phyloP scores from a whole-genome alignment of 257 asterid genomes.

The Scutellaria barbata region DNA sequence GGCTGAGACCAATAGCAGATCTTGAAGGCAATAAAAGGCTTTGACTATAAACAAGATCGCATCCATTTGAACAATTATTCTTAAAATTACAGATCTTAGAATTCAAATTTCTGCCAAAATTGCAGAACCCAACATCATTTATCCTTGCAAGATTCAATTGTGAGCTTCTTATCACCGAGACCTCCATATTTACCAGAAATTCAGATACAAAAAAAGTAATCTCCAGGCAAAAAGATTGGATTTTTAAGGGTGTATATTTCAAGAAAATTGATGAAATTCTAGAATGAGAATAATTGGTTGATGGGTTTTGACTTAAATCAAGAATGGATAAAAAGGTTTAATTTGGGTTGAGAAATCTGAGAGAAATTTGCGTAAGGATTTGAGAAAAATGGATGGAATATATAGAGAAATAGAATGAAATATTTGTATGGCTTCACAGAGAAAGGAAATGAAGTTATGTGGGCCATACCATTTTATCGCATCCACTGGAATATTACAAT shows the following conservation, averaged over 20 bases:
- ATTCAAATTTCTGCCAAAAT: slow-evolving; percentile 54
- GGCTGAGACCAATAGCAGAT: slow-evolving; percentile 39
- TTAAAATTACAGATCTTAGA: slow-evolving; percentile 37
- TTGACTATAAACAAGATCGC: slow-evolving; percentile 40
- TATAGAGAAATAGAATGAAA: slow-evolving; percentile 27
- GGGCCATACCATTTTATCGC: not conserved
- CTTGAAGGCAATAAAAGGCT: slow-evolving; percentile 46
- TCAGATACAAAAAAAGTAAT: slow-evolving; percentile 23
- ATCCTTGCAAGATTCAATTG: slow-evolving; percentile 55
- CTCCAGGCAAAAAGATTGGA: not conserved
- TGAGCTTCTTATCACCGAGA: slow-evolving; percentile 70
- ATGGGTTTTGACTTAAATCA: slow-evolving; percentile 17
- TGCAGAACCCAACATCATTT: slow-evolving; percentile 52
- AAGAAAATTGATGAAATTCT: slow-evolving; percentile 19
- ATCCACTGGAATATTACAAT: no score
- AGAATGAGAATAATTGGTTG: not conserved
- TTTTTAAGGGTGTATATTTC: slow-evolving; percentile 1
- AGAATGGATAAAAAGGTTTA: slow-evolving; percentile 25
- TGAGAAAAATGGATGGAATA: not conserved
- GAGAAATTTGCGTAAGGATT: not conserved
- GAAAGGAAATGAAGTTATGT: not conserved
- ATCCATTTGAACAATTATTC: slow-evolving; percentile 31
- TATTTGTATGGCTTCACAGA: slow-evolving; percentile 30
- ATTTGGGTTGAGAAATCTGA: slow-evolving; percentile 8
- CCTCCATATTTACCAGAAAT: slow-evolving; percentile 56